phyloP scores from a whole-genome alignment of 2,329 filamentous ascomycete species.

The Pestalotiopsis fici region DNA sequence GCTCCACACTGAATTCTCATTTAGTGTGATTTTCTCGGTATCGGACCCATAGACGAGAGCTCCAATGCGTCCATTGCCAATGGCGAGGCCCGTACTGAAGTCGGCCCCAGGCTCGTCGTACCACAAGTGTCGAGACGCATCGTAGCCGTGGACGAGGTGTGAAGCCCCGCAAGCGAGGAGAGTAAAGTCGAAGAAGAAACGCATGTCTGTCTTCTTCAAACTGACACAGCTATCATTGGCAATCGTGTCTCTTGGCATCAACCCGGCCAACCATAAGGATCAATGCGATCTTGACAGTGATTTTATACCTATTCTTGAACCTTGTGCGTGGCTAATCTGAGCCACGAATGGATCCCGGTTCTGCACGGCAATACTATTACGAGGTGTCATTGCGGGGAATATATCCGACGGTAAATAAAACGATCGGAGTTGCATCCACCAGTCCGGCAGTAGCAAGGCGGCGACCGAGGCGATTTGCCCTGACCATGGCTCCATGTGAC shows the following conservation, averaged over 20 bases:
- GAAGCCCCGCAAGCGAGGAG: not conserved
- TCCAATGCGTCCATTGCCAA: conserved; percentile 2
- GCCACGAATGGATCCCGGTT: not conserved
- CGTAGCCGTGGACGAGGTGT: not conserved
- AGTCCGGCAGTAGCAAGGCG: too few relatives aligned
- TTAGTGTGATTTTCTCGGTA: conserved; percentile 40
- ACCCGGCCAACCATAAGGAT: not conserved
- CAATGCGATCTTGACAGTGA: too few relatives aligned
- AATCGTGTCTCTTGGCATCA: not conserved
- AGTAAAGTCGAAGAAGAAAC: too few relatives aligned
- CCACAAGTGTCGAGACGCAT: not conserved
- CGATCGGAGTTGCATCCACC: not conserved
- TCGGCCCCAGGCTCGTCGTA: not conserved
- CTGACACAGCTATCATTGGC: not conserved
- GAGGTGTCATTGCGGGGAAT: not conserved
- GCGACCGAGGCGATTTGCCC: too few relatives aligned
- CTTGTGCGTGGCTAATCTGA: not conserved
- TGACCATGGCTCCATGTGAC: too few relatives aligned
- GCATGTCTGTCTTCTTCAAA: not conserved
- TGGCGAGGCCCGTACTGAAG: not conserved
- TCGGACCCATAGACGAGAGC: not conserved
- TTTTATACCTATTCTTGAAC: too few relatives aligned
- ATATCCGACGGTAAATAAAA: not conserved
- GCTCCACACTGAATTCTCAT: conserved; percentile 48
- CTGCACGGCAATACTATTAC: not conserved